A percentile compares a stretch with the other conserved stretches of the same genome.
These are phyloP conservation scores for Coccomyxa subellipsoidea DNA, from an alignment of 163 green algal genomes.

Conservation along the genomic window DNA sequence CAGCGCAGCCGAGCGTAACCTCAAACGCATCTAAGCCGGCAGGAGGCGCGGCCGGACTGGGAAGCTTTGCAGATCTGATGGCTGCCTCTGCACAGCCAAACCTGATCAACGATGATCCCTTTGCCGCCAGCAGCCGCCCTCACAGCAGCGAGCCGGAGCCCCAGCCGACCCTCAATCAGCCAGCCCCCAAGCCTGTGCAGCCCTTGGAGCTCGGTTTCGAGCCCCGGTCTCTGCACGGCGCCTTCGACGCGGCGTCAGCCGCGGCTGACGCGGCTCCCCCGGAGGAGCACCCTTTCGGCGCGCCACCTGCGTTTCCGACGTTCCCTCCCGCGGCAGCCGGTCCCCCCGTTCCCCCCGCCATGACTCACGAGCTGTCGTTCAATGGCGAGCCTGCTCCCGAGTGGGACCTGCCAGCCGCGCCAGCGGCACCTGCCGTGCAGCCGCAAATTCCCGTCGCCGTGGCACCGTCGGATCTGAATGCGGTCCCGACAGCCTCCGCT, in stretches of 20 bases:
- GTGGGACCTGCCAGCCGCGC: background rate
- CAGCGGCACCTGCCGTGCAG: background rate
- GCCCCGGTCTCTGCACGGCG: background rate
- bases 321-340: background rate
- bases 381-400: background rate
- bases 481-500: background rate
- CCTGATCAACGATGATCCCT: background rate
- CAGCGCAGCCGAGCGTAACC: background rate
- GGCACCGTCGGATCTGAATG: background rate
- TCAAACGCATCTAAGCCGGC: background rate
- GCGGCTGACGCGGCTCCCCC: no score
- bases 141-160: background rate
- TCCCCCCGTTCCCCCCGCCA: background rate
- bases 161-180: no score
- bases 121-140: background rate
- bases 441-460: no score
- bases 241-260: background rate
- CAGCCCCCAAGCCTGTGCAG: no score
- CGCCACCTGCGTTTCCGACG: background rate
- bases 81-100: background rate
- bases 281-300: background rate
- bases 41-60: background rate
- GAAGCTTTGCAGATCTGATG: constrained; percentile 5
- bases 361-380: background rate
- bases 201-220: no score